Conservation (phyloP, 1,139 yeast genomes). For the Blastobotrys illinoisensis region DNA sequence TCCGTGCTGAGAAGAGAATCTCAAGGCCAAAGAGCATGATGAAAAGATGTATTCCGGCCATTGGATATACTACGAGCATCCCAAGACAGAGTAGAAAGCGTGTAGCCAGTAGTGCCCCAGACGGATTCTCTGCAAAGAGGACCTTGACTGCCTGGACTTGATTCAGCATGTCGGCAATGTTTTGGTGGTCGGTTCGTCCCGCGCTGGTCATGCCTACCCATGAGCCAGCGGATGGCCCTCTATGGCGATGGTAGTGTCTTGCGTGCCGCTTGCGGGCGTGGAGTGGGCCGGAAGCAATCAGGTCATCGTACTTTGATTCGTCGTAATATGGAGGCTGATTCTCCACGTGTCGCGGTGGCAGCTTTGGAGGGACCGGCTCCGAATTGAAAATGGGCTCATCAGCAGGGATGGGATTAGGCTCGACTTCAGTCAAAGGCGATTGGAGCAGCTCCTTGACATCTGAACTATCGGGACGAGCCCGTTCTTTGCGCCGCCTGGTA, state of each 20-base stretch:
- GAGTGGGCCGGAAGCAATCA: background rate
- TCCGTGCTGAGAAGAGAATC: constrained; percentile 1
- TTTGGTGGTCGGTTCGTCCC: constrained; percentile 4
- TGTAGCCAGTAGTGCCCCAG: constrained; percentile 5
- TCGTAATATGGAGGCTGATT: background rate
- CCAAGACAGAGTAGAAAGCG: constrained; percentile 13
- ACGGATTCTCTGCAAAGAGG: constrained; percentile 9
- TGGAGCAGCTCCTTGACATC: background rate
- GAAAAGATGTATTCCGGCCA: constrained; percentile 16
- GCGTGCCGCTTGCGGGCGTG: background rate
- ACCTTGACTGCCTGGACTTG: constrained; percentile 6
- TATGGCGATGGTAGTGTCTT: background rate
- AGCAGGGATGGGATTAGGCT: background rate
- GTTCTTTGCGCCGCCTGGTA: background rate
- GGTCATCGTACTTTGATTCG: background rate
- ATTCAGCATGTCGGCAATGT: constrained; percentile 9
- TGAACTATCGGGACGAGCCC: background rate
- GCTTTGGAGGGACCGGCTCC: background rate
- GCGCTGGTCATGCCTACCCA: background rate
- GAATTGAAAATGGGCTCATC: background rate
- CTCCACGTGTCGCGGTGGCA: background rate
- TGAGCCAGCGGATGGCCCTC: background rate
- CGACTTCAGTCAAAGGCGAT: background rate
- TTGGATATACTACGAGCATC: constrained; percentile 14
- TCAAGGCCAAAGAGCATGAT: constrained; percentile 17